Percentiles rank a stretch among this genome's conserved stretches.
These are phyloP conservation scores for Salvia hispanica DNA, from an alignment of 257 asterid species.

Conservation along the genomic window DNA sequence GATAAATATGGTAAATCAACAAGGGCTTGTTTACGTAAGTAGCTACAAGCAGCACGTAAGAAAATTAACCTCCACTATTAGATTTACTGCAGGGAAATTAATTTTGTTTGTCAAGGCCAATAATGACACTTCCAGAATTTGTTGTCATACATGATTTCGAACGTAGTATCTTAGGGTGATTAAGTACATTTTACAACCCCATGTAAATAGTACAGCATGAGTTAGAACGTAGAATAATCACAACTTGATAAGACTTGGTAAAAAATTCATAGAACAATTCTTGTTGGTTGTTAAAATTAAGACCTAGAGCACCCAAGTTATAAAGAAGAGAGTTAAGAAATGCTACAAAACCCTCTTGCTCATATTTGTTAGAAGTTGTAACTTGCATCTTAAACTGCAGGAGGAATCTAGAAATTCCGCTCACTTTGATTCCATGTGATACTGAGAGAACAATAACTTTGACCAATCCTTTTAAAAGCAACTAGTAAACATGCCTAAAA, in stretches of 20 bases:
- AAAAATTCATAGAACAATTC: neutral
- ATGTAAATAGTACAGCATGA: constrained; percentile 19
- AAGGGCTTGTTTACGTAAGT: constrained; percentile 18
- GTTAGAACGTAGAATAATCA: neutral
- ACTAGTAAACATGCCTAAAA: neutral
- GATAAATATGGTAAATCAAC: constrained; percentile 32
- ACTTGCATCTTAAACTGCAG: neutral
- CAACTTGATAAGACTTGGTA: constrained; percentile 1
- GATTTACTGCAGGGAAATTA: constrained; percentile 9
- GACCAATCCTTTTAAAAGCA: constrained; percentile 7
- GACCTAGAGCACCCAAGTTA: constrained; percentile 6
- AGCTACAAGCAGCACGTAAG: constrained; percentile 18
- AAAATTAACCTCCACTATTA: constrained; percentile 12
- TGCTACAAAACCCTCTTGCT: neutral
- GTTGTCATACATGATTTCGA: constrained; percentile 8
- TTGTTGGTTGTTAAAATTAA: neutral
- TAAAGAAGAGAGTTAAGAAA: neutral
- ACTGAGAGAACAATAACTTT: constrained; percentile 6
- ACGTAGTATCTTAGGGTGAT: neutral
- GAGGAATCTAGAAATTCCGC: neutral
- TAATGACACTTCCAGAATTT: neutral
- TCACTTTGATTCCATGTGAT: neutral
- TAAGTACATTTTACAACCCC: neutral
- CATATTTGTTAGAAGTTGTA: neutral
- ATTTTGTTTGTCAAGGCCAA: neutral